phyloP scores from a whole-genome alignment of 257 asterid species.

The Solanum okadae region DNA sequence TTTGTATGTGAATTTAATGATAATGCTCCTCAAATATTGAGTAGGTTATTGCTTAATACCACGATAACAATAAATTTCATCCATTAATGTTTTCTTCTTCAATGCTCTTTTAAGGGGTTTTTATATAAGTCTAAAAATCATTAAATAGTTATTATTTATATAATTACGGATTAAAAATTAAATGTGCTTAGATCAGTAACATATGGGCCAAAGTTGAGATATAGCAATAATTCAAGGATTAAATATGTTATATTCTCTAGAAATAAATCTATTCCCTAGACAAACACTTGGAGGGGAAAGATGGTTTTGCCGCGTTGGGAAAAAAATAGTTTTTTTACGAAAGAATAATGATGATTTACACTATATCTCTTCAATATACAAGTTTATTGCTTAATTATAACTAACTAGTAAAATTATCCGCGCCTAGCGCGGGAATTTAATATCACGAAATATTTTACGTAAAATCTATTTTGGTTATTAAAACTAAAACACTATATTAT shows the following conservation, averaged over 20 bases:
- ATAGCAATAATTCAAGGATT: neutral
- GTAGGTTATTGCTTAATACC: neutral
- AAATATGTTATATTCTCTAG: neutral
- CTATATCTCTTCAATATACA: neutral
- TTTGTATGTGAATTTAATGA: neutral
- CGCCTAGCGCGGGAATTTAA: rapidly evolving
- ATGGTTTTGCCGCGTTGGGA: neutral
- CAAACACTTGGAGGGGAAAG: neutral
- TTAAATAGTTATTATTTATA: too few species aligned
- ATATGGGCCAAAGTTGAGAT: neutral
- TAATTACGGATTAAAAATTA: neutral
- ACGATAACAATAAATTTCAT: neutral
- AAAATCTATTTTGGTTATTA: too few species aligned
- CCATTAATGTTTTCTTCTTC: neutral
- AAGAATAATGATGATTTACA: neutral
- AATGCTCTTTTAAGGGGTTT: neutral
- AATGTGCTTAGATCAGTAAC: neutral
- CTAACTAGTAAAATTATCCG: neutral
- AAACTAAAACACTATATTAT: too few species aligned
- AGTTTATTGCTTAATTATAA: neutral
- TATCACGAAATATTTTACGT: too few species aligned
- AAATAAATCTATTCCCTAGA: neutral
- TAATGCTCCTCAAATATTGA: neutral
- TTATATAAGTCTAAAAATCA: neutral
- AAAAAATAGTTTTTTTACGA: neutral